phyloP scores from a whole-genome alignment of 2,329 filamentous ascomycete species.

The Grosmannia clavigera region DNA sequence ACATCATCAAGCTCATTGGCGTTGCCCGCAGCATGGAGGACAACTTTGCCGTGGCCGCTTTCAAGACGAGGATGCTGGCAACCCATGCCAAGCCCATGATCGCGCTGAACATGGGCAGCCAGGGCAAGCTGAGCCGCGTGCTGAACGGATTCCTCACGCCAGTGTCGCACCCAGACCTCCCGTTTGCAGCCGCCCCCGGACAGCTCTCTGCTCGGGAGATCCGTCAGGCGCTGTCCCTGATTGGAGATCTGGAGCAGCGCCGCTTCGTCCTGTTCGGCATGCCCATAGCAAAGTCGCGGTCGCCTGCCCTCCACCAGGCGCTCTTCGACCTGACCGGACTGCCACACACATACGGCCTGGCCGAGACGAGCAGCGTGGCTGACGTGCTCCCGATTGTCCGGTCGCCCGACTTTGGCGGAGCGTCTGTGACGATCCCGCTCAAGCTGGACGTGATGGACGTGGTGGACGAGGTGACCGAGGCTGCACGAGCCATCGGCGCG shows the following conservation, averaged over 20 bases:
- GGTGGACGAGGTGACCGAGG: conserved; percentile 66
- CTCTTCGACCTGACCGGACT: conserved; percentile 67
- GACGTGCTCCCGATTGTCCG: conserved; percentile 55
- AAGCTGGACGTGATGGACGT: conserved; percentile 79
- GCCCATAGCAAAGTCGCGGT: conserved; percentile 71
- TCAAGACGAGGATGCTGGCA: conserved; percentile 62
- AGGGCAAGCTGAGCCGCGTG: conserved; percentile 80
- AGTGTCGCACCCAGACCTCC: conserved; percentile 79
- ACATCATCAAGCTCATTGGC: conserved; percentile 90
- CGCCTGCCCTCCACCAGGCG: conserved; percentile 79
- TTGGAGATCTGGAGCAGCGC: conserved; percentile 65
- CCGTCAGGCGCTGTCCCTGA: conserved; percentile 59
- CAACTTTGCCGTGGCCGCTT: conserved; percentile 73
- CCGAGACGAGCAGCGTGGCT: conserved; percentile 58
- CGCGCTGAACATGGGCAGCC: conserved; percentile 85
- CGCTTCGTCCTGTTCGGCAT: conserved; percentile 81
- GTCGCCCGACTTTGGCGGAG: conserved; percentile 70
- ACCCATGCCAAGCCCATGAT: conserved; percentile 77
- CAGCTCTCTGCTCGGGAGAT: conserved; percentile 89
- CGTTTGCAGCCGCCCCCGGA: conserved; percentile 85
- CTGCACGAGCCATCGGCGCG: conserved; percentile 75
- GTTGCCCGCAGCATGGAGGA: conserved; percentile 64
- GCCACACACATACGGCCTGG: conserved; percentile 66
- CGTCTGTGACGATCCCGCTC: conserved; percentile 88
- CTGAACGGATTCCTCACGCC: conserved; percentile 90